A percentile compares a stretch with the other conserved stretches of the same genome.
These are phyloP conservation scores for Mycocalia duriaeana DNA, from an alignment of 1,284 basidiomycete species.

Conservation along the genomic window DNA sequence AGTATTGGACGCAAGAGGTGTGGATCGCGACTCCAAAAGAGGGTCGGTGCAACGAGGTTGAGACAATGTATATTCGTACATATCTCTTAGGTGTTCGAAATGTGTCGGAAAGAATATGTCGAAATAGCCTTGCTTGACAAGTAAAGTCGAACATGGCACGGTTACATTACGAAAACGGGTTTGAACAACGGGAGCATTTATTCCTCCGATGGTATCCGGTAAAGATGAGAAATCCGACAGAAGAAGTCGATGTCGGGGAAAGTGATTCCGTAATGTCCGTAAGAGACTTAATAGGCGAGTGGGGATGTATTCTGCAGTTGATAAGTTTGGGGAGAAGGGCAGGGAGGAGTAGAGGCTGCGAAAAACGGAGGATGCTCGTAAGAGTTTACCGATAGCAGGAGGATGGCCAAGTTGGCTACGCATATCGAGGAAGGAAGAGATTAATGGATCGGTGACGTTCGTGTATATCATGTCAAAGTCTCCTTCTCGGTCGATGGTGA, in stretches of 20 bases:
- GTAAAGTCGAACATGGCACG: slow-evolving; percentile 85
- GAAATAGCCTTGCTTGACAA: slow-evolving; percentile 95
- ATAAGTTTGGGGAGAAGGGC: slow-evolving; percentile 91
- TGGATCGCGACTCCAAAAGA: slow-evolving; percentile 29
- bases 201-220: slow-evolving; percentile 81
- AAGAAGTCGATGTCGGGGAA: slow-evolving; percentile 89
- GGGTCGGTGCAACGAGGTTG: slow-evolving; percentile 41
- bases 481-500: slow-evolving; percentile 77
- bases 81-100: slow-evolving; percentile 80
- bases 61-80: slow-evolving; percentile 81
- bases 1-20: slow-evolving; percentile 45
- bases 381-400: slow-evolving; percentile 51
- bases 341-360: slow-evolving; percentile 65
- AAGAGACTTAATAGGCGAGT: slow-evolving; percentile 88
- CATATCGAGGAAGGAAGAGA: slow-evolving; percentile 67
- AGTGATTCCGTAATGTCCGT: slow-evolving; percentile 75
- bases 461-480: slow-evolving; percentile 88
- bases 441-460: slow-evolving; percentile 81
- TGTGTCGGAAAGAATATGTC: slow-evolving; percentile 99
- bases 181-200: slow-evolving; percentile 94
- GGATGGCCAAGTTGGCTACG: slow-evolving; percentile 53
- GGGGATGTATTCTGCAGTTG: slow-evolving; percentile 87
- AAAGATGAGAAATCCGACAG: slow-evolving; percentile 90
- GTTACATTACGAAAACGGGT: slow-evolving; percentile 83
- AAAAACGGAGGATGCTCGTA: slow-evolving; percentile 48